A percentile compares a stretch with the other conserved stretches of the same genome.
phyloP scores from a whole-genome alignment of 805 yeast genomes.

The Candida boleticola region DNA sequence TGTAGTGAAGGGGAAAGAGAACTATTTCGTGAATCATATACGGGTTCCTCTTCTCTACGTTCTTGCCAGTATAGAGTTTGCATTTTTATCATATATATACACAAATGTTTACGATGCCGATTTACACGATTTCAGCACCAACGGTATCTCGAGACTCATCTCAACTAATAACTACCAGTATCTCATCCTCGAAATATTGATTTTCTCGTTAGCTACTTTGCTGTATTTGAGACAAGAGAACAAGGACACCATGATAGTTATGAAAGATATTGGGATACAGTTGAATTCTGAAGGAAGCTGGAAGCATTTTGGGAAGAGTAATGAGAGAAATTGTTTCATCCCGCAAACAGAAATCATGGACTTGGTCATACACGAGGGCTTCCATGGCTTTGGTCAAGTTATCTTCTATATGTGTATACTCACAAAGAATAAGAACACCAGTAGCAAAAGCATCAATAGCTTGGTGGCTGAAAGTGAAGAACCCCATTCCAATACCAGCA shows the following conservation, averaged over 20 bases:
- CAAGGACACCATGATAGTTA: conserved; percentile 42
- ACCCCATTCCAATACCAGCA: conserved; percentile 4
- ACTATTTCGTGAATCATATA: conserved; percentile 11
- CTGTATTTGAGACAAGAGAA: conserved; percentile 30
- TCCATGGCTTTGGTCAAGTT: conserved; percentile 62
- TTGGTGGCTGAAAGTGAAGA: not conserved
- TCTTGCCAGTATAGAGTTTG: conserved; percentile 3
- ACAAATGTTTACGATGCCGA: not conserved
- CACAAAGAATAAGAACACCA: conserved; percentile 30
- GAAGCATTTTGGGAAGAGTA: conserved; percentile 11
- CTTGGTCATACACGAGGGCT: conserved; percentile 73
- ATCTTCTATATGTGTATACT: conserved; percentile 62
- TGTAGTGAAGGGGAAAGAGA: conserved; percentile 7
- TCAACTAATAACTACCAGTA: not conserved
- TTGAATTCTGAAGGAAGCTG: conserved; percentile 29
- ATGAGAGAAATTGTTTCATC: conserved; percentile 41
- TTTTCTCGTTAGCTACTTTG: not conserved
- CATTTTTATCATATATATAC: conserved; percentile 2
- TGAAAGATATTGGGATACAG: conserved; percentile 49
- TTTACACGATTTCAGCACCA: conserved; percentile 2
- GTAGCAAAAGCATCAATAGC: not conserved
- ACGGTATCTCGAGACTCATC: not conserved
- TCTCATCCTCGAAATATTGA: not conserved
- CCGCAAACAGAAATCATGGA: conserved; percentile 59
- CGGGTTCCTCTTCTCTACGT: conserved; percentile 15